Base-by-base conservation (phyloP, 2,329 filamentous ascomycete genomes). In the Arthrobotrys sinensis region DNA sequence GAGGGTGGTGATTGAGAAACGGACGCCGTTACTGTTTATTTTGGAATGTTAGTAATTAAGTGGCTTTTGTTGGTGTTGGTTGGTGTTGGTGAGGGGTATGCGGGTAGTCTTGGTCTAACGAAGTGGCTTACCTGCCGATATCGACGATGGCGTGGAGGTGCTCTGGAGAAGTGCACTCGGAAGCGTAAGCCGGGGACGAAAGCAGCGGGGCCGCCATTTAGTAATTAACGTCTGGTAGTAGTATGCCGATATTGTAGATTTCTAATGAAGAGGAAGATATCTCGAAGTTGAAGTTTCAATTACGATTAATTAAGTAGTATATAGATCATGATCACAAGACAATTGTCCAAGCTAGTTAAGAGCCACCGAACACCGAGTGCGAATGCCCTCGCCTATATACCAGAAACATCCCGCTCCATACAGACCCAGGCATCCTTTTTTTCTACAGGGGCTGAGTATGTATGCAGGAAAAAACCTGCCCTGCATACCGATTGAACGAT, bases 1-100 rank as follows among this genome's bases (percentile, higher is more conserved):
- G n/a, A 96, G 87, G 80, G 93, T 90, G 7, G 93, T 93, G 82
- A 97, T 93, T 52, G 93, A 95, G 86, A 97, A 97, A 69, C 94
- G 93, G 82, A 97, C 95, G 82, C 94, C 94, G 86, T 97, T 78
- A 19, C 75, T 78, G 24, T 50, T 52, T 32, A 28, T 12, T 43
- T 57, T 66, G 19, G 36, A 48, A 1, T 21, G 32, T 52, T 40
- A 19, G n/a, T 63, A 4, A 21, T 16, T 34, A 12, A 34, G 11
- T 32, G n/a, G 8, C 4, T 50, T 46, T 34, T 71, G 28, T 28
- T 32, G 48, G 34, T 53, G 14, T 60, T 32, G 43, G 14, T 19
- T 32, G 10, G 34, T 14, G 21, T n/a, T 62, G 14, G 53, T 28
- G 34, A 46, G n/a, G 12, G n/a, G 16, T 11, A 53, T 8, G 28